Conservation (phyloP, 1,139 yeast genomes). For the Candida freyschussii region DNA sequence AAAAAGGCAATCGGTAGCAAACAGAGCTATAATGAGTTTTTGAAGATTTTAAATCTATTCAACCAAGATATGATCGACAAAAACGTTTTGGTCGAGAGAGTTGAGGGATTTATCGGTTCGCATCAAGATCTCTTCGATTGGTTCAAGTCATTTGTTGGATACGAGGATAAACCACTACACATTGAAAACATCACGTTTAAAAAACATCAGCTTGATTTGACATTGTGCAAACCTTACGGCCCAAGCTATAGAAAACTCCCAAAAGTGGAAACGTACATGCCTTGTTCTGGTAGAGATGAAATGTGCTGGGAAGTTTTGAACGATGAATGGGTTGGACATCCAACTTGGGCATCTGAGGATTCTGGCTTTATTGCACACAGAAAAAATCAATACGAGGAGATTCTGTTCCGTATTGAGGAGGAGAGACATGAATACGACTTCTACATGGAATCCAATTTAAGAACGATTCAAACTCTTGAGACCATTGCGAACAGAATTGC, state of each 20-base stretch:
- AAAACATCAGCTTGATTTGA: constrained; percentile 84
- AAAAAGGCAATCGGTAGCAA: constrained; percentile 87
- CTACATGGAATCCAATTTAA: constrained; percentile 88
- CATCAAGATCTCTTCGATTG: constrained; percentile 78
- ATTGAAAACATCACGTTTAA: constrained; percentile 87
- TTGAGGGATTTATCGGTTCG: constrained; percentile 78
- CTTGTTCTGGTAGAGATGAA: constrained; percentile 97
- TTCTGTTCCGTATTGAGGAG: constrained; percentile 90
- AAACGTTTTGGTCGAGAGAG: constrained; percentile 74
- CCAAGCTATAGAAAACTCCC: constrained; percentile 93
- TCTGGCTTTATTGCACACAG: constrained; percentile 97
- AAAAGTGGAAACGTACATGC: constrained; percentile 92
- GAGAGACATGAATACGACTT: constrained; percentile 96
- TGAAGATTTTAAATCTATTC: constrained; percentile 78
- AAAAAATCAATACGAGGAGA: constrained; percentile 95
- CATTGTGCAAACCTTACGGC: constrained; percentile 80
- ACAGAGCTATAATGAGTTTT: constrained; percentile 85
- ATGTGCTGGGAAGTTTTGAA: constrained; percentile 99
- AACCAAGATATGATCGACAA: constrained; percentile 90
- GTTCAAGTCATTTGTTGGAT: constrained; percentile 92
- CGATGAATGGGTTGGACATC: constrained; percentile 99
- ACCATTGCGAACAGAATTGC: constrained; percentile 93
- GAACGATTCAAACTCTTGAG: constrained; percentile 93
- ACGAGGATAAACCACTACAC: constrained; percentile 66
- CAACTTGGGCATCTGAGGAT: constrained; percentile 99